These are phyloP conservation scores for Benincasa hispida DNA, from an alignment of 306 rosid species.

Conservation along the genomic window DNA sequence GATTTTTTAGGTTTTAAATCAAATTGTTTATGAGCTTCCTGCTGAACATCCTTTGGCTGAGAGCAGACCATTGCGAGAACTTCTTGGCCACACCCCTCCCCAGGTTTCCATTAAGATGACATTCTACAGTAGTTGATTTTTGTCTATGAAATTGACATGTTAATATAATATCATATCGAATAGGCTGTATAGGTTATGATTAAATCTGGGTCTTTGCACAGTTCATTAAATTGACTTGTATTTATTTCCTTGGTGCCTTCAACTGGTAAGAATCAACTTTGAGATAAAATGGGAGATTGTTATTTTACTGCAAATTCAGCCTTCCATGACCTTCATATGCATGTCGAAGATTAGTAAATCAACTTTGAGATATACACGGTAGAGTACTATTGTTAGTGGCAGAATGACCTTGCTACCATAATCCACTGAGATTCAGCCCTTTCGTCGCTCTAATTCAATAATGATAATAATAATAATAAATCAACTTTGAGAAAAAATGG, in stretches of 20 bases:
- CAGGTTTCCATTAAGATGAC: slow-evolving; percentile 43
- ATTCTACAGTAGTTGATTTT: slow-evolving; percentile 4
- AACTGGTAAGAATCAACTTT: not conserved
- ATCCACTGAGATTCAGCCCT: too few species aligned
- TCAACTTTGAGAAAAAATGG: not conserved
- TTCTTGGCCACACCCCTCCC: slow-evolving; percentile 96
- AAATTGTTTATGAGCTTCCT: slow-evolving; percentile 94
- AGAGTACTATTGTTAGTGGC: too few species aligned
- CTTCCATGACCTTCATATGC: not conserved
- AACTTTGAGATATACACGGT: too few species aligned
- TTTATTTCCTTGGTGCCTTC: not conserved
- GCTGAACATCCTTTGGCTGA: slow-evolving; percentile 97
- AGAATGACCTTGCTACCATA: too few species aligned
- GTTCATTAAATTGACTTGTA: not conserved
- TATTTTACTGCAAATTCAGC: not conserved
- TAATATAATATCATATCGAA: not conserved
- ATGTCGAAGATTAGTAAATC: not conserved
- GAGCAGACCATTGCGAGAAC: slow-evolving; percentile 92
- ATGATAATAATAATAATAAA: too few species aligned
- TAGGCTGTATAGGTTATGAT: not conserved
- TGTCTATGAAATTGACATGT: slow-evolving; percentile 1
- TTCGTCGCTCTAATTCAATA: too few species aligned
- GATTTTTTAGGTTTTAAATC: slow-evolving; percentile 59
- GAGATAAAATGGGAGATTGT: not conserved
- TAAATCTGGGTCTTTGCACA: too few species aligned